Evolutionary conservation across 192 early-diverging fungal species (phyloP), one percentile per base, ranked within the genome.

Genomic region (Spizellomyces punctatus): DNA sequence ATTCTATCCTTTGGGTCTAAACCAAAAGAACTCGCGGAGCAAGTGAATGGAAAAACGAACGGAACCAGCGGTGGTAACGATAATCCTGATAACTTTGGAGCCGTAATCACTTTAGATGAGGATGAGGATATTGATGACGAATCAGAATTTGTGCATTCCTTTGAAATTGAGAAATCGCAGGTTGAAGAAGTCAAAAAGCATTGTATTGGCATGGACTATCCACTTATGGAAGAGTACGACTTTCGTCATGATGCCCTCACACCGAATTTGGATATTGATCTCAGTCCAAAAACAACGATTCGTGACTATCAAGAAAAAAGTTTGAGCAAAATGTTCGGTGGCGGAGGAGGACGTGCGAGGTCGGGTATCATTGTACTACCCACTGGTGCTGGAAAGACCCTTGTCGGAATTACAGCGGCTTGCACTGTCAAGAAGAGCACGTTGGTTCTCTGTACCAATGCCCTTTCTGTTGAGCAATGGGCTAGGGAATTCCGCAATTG

Each of bases 311-410:
- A 94, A 82, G 98, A 99, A 81, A 98, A 98, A 79, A 91, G 91
- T 69, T 80, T 99, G 65, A 93, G 89, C 76, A 99, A 99, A 74
- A 99, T 98, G 98, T 99, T 99, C 92, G 94, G 98, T 41, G 93
- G 93, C 58, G 94, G 94, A 42, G 88, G 68, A 27, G 78, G 78
- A 5, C 85, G 94, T 44, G 94, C 98, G 6, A 79, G 96, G 63
- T 93, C 91, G 52, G 98, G 98, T 10, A 96, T 98, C 69, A 99
- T 99, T 79, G 97, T 99, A 5, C 82, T 99, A 65, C 96, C 96
- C 0, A 96, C 95, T 67, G 98, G 98, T 67, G 96, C 96, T 8
- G 98, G 98, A 45, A 99, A 99, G 79, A 99, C 98, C 0, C 81
- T 99, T 27, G 98, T 99, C 0, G 98, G 98, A 10, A 96, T 99